Conservation (phyloP, 441 rosid genomes). For the Biscutella auriculata region DNA sequence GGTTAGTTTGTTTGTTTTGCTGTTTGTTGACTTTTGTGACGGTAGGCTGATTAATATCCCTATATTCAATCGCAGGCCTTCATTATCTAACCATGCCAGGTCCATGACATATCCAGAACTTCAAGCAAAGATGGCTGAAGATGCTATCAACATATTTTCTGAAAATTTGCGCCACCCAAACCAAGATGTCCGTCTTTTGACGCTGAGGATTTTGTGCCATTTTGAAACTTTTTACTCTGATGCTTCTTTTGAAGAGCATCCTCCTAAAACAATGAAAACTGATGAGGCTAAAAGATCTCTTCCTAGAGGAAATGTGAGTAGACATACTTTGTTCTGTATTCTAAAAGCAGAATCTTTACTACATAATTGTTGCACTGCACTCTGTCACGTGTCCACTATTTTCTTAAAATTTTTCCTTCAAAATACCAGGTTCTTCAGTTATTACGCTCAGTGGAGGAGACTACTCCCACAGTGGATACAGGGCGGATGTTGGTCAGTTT, state of each 20-base stretch:
- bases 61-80: conserved; percentile 29
- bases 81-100: conserved; percentile 24
- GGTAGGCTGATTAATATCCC: conserved; percentile 5
- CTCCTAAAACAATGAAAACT: conserved; percentile 35
- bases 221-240: conserved; percentile 29
- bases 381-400: neutral
- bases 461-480: conserved; percentile 51
- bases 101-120: conserved; percentile 34
- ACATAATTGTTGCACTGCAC: neutral
- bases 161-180: conserved; percentile 64
- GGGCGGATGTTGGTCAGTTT: conserved; percentile 51
- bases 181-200: conserved; percentile 61
- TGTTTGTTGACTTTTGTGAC: conserved; percentile 5
- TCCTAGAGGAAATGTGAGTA: conserved; percentile 45
- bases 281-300: conserved; percentile 29
- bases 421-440: conserved; percentile 64
- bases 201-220: conserved; percentile 74
- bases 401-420: neutral
- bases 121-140: conserved; percentile 29
- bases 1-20: conserved; percentile 38
- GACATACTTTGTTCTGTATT: conserved; percentile 7
- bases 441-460: conserved; percentile 50
- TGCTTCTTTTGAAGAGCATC: conserved; percentile 27
- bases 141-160: conserved; percentile 40
- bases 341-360: neutral